Conservation (phyloP, 495 filamentous ascomycete species). For the Lepidopterella palustris region DNA sequence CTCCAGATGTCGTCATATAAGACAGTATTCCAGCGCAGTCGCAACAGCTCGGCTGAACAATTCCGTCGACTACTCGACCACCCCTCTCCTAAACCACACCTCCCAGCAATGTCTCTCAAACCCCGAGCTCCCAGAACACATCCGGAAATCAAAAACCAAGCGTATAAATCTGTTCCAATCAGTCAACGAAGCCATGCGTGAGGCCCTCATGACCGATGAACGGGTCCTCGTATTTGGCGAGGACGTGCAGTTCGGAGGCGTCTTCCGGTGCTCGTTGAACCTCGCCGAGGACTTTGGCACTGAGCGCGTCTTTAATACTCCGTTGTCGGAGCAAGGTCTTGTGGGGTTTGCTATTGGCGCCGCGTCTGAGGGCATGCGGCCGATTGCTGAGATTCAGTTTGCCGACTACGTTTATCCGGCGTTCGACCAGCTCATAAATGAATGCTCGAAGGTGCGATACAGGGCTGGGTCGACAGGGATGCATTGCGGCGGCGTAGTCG, state of each 20-base stretch:
- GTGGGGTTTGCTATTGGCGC: constrained; percentile 88
- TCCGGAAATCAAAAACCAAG: constrained; percentile 63
- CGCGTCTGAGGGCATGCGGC: constrained; percentile 85
- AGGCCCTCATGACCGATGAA: constrained; percentile 75
- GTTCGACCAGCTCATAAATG: constrained; percentile 96
- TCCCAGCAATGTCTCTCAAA: constrained; percentile 61
- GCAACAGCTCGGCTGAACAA: constrained; percentile 64
- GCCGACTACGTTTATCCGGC: constrained; percentile 96
- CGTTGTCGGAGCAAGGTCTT: constrained; percentile 89
- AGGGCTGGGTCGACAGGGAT: constrained; percentile 64
- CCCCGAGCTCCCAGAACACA: constrained; percentile 55
- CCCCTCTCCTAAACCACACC: constrained; percentile 73
- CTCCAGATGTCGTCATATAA: constrained; percentile 12
- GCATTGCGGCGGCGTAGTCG: constrained; percentile 55
- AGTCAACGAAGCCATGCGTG: constrained; percentile 80
- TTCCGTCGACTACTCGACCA: constrained; percentile 81
- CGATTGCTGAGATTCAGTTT: constrained; percentile 95
- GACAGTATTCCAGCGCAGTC: constrained; percentile 36
- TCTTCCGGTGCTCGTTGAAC: constrained; percentile 92
- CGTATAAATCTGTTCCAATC: constrained; percentile 89
- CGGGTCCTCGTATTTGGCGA: constrained; percentile 89
- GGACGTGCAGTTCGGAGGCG: constrained; percentile 93
- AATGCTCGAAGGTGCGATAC: constrained; percentile 89
- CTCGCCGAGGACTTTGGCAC: constrained; percentile 78
- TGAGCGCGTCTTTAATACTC: constrained; percentile 94